Evolutionary conservation across 2,329 filamentous ascomycete genomes (phyloP).

Genomic region (Exophiala sideris): DNA sequence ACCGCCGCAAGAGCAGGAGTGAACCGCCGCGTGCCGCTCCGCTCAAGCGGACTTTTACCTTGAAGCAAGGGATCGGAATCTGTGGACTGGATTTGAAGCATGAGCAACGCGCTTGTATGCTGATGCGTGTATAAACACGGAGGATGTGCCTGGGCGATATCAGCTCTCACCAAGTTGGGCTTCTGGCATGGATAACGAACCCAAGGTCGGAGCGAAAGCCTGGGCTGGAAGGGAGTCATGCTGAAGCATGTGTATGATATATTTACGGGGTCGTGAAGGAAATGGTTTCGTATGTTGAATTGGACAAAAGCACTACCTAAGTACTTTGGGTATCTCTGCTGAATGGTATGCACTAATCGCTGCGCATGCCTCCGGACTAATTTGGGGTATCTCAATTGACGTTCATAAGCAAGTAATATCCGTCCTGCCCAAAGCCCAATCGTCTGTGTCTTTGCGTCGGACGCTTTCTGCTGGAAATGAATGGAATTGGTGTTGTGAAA

Average conservation of each 20-base stretch:
- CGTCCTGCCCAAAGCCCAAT: conserved; percentile 11
- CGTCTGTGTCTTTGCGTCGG: neutral
- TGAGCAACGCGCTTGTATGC: too few species aligned
- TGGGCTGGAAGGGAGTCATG: neutral
- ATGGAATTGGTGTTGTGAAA: conserved; percentile 12
- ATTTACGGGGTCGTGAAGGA: neutral
- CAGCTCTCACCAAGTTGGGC: too few species aligned
- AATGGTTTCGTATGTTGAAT: conserved; percentile 17
- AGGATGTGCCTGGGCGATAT: too few species aligned
- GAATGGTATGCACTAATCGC: conserved; percentile 8
- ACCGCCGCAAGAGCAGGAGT: too few species aligned
- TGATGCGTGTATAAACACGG: too few species aligned
- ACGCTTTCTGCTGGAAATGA: neutral
- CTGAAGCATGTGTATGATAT: neutral
- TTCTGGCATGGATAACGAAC: too few species aligned
- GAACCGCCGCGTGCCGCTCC: too few species aligned
- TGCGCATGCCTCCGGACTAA: conserved; percentile 4
- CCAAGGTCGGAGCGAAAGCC: too few species aligned
- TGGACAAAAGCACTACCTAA: conserved; percentile 16
- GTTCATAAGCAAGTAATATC: conserved; percentile 13
- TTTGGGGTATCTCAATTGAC: conserved; percentile 21
- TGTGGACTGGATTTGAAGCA: too few species aligned
- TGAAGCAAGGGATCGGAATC: too few species aligned
- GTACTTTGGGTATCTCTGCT: conserved; percentile 22
- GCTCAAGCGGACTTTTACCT: too few species aligned